A percentile compares a stretch with the other conserved stretches of the same genome.
Conservation (phyloP, 257 asterid species). For the Phtheirospermum japonicum region DNA sequence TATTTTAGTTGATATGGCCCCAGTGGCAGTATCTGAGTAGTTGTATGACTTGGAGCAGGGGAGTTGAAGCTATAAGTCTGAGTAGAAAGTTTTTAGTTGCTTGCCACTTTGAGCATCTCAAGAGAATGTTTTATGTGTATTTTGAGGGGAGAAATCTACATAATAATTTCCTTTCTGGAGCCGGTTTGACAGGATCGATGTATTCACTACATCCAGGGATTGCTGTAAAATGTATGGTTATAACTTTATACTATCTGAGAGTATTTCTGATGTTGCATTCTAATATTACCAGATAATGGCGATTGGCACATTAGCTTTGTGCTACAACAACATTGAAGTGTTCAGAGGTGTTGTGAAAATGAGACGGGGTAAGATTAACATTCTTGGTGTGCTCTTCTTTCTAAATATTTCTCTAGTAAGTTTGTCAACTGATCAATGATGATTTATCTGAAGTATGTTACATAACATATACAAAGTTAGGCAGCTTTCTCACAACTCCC, state of each 20-base stretch:
- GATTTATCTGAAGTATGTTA: slow-evolving; percentile 1
- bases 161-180: not conserved
- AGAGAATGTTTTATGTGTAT: not conserved
- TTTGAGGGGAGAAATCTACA: not conserved
- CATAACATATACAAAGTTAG: not conserved
- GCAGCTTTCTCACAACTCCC: slow-evolving; percentile 6
- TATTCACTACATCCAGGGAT: not conserved
- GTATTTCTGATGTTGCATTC: slow-evolving; percentile 28
- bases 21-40: not conserved
- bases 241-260: not conserved
- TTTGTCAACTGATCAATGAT: slow-evolving; percentile 1
- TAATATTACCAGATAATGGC: slow-evolving; percentile 76
- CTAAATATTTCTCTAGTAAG: not conserved
- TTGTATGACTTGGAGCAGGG: not conserved
- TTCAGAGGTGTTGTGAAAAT: slow-evolving; percentile 93
- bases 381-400: not conserved
- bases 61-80: not conserved
- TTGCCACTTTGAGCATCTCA: not conserved
- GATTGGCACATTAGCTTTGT: slow-evolving; percentile 88
- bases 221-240: not conserved
- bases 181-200: not conserved
- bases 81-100: not conserved
- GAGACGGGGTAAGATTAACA: slow-evolving; percentile 83
- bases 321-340: slow-evolving; percentile 89
- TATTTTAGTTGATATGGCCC: not conserved